Conservation (phyloP, 2,329 filamentous ascomycete genomes). For the Trichoderma guizhouense region DNA sequence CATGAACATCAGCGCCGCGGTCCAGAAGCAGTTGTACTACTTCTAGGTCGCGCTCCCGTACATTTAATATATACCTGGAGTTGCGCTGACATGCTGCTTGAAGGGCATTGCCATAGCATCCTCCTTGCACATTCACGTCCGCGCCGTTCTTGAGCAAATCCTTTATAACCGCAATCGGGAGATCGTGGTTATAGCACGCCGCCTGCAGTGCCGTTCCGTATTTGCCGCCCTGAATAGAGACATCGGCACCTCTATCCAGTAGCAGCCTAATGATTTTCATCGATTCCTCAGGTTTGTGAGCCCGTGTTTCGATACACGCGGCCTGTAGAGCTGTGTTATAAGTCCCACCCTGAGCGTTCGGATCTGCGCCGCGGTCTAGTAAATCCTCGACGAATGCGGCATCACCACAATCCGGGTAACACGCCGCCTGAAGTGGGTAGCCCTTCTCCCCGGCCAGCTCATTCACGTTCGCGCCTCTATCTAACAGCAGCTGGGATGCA, state of each 20-base stretch:
- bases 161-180: neutral
- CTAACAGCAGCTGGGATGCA: neutral
- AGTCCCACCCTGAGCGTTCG: neutral
- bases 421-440: neutral
- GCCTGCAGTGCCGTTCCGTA: neutral
- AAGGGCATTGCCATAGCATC: neutral
- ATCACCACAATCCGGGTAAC: no score
- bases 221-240: neutral
- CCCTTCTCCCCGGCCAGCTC: neutral
- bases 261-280: neutral
- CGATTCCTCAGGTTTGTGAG: no score
- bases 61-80: no score
- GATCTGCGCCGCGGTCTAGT: neutral
- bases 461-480: neutral
- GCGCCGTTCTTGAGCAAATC: neutral
- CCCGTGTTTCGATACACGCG: neutral
- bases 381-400: neutral
- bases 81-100: neutral
- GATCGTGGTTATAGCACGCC: neutral
- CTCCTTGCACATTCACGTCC: neutral
- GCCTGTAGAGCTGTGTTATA: neutral
- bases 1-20: fast-evolving
- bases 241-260: neutral
- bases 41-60: neutral
- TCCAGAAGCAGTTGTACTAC: neutral